phyloP scores from a whole-genome alignment of 1,284 basidiomycete genomes.

The Pseudozyma sp. region DNA sequence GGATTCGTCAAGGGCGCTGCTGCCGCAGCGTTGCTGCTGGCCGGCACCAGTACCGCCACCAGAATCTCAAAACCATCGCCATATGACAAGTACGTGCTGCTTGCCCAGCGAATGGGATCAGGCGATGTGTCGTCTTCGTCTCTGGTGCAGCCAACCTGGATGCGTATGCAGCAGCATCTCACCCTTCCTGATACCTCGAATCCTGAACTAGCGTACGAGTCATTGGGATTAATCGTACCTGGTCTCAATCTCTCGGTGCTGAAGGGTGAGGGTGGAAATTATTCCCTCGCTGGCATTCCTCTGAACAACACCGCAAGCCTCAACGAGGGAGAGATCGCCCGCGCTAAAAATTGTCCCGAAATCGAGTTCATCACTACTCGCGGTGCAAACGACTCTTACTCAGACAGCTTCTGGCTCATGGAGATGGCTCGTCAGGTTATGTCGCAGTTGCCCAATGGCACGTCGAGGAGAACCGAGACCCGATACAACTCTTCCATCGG shows the following conservation, averaged over 20 bases:
- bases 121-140: constrained; percentile 20
- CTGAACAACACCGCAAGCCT: constrained; percentile 37
- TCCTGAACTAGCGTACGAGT: not conserved
- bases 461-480: constrained; percentile 22
- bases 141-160: constrained; percentile 20
- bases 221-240: constrained; percentile 25
- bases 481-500: constrained; percentile 32
- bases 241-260: constrained; percentile 22
- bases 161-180: constrained; percentile 18
- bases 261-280: constrained; percentile 15
- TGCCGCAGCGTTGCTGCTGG: constrained; percentile 10
- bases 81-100: constrained; percentile 15
- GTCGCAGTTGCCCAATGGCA: constrained; percentile 20
- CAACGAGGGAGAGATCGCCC: constrained; percentile 23
- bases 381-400: constrained; percentile 31
- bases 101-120: constrained; percentile 8
- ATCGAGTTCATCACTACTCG: constrained; percentile 38
- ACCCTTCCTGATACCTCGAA: constrained; percentile 18
- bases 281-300: constrained; percentile 18
- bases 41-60: constrained; percentile 6
- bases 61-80: constrained; percentile 6
- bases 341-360: constrained; percentile 19
- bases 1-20: constrained; percentile 12
- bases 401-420: constrained; percentile 28
- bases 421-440: constrained; percentile 35